These are phyloP conservation scores for Chimonanthus praecox DNA, from an alignment of 164 flowering plant genomes.

Conservation along the genomic window DNA sequence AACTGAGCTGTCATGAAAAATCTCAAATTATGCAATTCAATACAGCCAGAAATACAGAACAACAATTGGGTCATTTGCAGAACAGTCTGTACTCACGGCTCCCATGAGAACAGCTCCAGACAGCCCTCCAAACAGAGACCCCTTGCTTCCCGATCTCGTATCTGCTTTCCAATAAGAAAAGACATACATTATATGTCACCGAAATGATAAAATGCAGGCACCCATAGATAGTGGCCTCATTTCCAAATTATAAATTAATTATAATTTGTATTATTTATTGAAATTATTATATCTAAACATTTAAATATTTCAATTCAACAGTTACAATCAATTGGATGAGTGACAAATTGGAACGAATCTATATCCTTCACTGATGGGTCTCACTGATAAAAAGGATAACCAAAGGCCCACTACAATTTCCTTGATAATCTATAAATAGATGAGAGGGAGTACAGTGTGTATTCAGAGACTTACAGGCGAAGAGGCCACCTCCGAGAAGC, in stretches of 20 bases:
- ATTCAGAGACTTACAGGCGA: constrained; percentile 30
- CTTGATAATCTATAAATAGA: not conserved
- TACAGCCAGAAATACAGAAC: not conserved
- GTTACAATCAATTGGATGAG: too few relatives aligned
- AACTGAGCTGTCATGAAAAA: not conserved
- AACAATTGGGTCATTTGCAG: not conserved
- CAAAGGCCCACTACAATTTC: too few relatives aligned
- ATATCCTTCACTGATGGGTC: too few relatives aligned
- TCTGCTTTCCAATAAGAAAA: constrained; percentile 18
- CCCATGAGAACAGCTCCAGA: constrained; percentile 43
- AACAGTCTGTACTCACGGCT: constrained; percentile 17
- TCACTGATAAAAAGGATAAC: too few relatives aligned
- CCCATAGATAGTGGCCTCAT: too few relatives aligned
- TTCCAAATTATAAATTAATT: too few relatives aligned
- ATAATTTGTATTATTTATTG: too few relatives aligned
- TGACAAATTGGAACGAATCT: too few relatives aligned
- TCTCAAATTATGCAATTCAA: not conserved
- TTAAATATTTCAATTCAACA: too few relatives aligned
- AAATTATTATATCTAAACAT: too few relatives aligned
- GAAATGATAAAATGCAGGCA: too few relatives aligned
- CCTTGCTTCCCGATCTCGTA: constrained; percentile 34
- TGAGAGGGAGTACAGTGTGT: not conserved
- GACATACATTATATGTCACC: not conserved
- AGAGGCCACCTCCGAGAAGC: constrained; percentile 47
- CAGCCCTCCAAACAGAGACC: constrained; percentile 43